Base-by-base conservation (phyloP, 2,329 filamentous ascomycete species). In the Cryphonectria carpinicola region DNA sequence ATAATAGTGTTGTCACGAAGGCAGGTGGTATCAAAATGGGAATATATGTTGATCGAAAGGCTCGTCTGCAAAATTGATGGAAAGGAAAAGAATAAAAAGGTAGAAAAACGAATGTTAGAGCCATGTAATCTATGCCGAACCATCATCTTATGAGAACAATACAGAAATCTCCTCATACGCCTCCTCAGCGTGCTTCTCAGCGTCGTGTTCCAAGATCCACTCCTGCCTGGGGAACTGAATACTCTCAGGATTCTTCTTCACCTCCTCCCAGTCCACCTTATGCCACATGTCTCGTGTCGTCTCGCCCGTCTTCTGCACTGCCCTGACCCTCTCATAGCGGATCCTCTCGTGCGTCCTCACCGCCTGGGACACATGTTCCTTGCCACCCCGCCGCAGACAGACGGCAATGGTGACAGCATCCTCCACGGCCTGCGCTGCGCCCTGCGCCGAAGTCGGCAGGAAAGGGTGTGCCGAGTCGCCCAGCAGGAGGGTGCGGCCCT, bases 211-310 rank as follows among this genome's bases (percentile, higher is more conserved):
- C 68, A 85, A 82, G 25, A 88, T 83, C 86, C 85, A 88, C 66
- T 85, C 83, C 69, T 86, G 83, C 3, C 85, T 79, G 11, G 83
- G 84, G 65, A 87, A 79, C 63, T 82, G 80, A 64, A 87, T 84
- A 46, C 81, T 82, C 71, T 81, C 78, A 0, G 84, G 84, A 62
- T 86, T 81, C 72, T 84, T 77, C 70, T 82, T 83, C 39, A 85
- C 84, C 70, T 82, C 82, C 25, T 76, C 79, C 84, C 84, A 88
- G 74, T 86, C 84, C 5, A 84, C 85, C 76, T 85, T 87, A 74
- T 88, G 86, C 86, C 86, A 88, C 78, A 81, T 82, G 72, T 87
- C 84, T 37, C 84, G 80, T 0, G 85, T 85, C 8, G 79, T 81
- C 74, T 86, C 84, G 4, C 85, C 85, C 0, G 83, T 86, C 77